Percentiles rank a stretch among this genome's conserved stretches.
Conservation (phyloP, 176 grass and related monocot species). For the Eleusine indica region DNA sequence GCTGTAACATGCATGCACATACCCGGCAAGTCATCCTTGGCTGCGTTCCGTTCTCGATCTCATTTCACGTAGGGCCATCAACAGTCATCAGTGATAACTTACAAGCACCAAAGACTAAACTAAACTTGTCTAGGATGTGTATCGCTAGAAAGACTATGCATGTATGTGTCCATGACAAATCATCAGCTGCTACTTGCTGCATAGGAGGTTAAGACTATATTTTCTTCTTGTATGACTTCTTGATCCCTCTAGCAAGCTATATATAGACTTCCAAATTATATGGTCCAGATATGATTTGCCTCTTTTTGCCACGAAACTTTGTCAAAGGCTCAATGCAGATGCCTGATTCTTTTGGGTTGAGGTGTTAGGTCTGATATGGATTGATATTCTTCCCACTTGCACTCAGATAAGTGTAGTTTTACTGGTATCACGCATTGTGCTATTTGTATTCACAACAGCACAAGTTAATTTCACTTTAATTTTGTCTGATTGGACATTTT, state of each 20-base stretch:
- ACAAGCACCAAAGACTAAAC: background rate
- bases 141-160: background rate
- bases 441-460: background rate
- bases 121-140: constrained; percentile 12
- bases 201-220: constrained; percentile 5
- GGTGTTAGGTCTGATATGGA: constrained; percentile 52
- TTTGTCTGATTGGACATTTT: background rate
- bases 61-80: constrained; percentile 57
- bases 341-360: constrained; percentile 32
- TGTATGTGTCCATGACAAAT: constrained; percentile 17
- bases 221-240: constrained; percentile 20
- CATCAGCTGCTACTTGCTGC: constrained; percentile 10
- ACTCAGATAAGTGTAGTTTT: constrained; percentile 19
- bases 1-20: constrained; percentile 3
- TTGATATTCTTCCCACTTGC: constrained; percentile 31
- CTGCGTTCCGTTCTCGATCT: constrained; percentile 67
- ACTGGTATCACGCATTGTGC: background rate
- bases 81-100: constrained; percentile 19
- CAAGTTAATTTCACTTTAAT: constrained; percentile 7
- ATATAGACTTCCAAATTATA: constrained; percentile 47
- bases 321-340: constrained; percentile 24
- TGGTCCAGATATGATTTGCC: constrained; percentile 32
- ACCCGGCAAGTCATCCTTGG: constrained; percentile 90
- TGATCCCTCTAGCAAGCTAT: constrained; percentile 39
- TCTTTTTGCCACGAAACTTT: constrained; percentile 41